A percentile compares a stretch with the other conserved stretches of the same genome.
Conservation (phyloP, 106 monocot species). For the Acorus gramineus region DNA sequence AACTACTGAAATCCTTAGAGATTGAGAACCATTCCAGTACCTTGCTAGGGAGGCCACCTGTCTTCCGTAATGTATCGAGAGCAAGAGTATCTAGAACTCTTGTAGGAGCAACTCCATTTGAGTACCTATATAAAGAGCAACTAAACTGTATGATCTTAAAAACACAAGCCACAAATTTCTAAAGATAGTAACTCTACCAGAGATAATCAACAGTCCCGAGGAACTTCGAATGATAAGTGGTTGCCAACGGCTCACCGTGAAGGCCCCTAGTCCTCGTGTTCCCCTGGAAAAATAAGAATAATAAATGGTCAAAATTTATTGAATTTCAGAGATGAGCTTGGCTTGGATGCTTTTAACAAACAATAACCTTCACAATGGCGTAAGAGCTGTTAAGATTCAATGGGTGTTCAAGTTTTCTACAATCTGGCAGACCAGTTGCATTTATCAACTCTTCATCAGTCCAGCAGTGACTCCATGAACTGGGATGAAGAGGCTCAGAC, state of each 20-base stretch:
- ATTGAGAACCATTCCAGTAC: constrained; percentile 11
- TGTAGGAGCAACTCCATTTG: constrained; percentile 31
- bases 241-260: constrained; percentile 45
- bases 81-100: constrained; percentile 53
- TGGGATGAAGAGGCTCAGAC: constrained; percentile 4
- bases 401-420: constrained; percentile 31
- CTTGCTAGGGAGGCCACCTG: constrained; percentile 45
- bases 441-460: constrained; percentile 36
- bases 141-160: neutral
- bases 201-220: constrained; percentile 61
- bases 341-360: neutral
- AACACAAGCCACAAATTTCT: neutral
- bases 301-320: neutral
- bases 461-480: constrained; percentile 24
- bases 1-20: neutral
- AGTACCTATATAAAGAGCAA: constrained; percentile 30
- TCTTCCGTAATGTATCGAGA: constrained; percentile 18
- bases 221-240: constrained; percentile 49
- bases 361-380: constrained; percentile 32
- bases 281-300: constrained; percentile 21
- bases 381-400: constrained; percentile 41
- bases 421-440: constrained; percentile 30
- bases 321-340: neutral
- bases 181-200: constrained; percentile 16
- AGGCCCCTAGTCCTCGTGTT: constrained; percentile 28